Percentiles rank a stretch among this genome's conserved stretches.
Evolutionary conservation across 495 filamentous ascomycete genomes (phyloP).

Genomic region (Podospora pseudocomata): DNA sequence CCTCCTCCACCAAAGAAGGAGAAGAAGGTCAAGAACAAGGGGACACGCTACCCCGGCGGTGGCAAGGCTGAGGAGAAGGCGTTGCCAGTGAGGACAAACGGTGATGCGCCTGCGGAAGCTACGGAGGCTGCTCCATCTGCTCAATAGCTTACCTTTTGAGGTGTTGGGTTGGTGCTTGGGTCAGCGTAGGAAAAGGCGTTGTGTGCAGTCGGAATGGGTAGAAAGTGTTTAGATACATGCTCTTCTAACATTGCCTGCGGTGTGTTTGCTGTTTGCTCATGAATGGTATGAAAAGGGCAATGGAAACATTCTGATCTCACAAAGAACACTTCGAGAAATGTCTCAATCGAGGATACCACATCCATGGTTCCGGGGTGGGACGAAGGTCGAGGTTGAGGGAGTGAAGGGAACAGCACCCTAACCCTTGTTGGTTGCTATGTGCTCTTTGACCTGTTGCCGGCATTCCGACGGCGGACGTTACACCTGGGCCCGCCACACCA

Average conservation of each 20-base stretch:
- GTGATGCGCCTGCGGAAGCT: slow-evolving; percentile 3
- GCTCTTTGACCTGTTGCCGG: background rate
- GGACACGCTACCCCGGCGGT: slow-evolving; percentile 51
- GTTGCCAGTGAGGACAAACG: slow-evolving; percentile 15
- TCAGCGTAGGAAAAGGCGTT: slow-evolving; percentile 1
- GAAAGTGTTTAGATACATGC: background rate
- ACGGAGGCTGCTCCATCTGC: slow-evolving; percentile 5
- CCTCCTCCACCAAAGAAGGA: slow-evolving; percentile 25
- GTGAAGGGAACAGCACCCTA: background rate
- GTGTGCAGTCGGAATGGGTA: background rate
- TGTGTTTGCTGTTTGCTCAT: background rate
- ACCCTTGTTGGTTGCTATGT: background rate
- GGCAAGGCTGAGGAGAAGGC: slow-evolving; percentile 12
- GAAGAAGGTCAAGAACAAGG: slow-evolving; percentile 57
- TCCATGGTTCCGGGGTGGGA: background rate
- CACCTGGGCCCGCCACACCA: background rate
- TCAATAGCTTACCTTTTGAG: background rate
- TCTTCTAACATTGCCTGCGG: background rate
- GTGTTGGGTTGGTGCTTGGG: background rate
- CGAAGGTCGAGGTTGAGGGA: background rate
- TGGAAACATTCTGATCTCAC: background rate
- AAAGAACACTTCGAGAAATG: no score
- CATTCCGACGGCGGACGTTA: background rate
- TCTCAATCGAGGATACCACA: background rate
- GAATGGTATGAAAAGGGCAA: background rate